Evolutionary conservation across 257 asterid species (phyloP), one percentile per base, ranked within the genome.

Genomic region (Mitragyna speciosa): DNA sequence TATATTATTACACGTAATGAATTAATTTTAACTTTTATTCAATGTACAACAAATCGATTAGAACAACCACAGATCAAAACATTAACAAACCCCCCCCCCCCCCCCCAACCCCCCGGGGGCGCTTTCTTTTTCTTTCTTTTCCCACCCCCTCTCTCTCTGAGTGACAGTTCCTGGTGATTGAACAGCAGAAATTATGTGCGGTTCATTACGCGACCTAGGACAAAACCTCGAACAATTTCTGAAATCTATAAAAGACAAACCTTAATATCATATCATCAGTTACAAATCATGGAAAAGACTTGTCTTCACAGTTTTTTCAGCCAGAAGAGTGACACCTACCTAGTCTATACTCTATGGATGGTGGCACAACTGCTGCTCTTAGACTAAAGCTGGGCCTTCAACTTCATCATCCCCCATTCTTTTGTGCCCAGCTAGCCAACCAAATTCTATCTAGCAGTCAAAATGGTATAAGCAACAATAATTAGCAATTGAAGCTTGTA

Each of bases 301-400:
- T 41, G 4, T 48, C 17, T 30, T 66, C 41, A 15, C 74, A 41
- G 30, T 66, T 70, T 49, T n/a, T 8, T 4, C 16, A 67, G 52
- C 56, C 24, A 2, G n/a, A 14, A 61, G 77, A 81, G 26, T 39
- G 81, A 70, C 75, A 76, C 75, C 73, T 70, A 39, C 43, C 78
- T 76, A 76, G 70, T 76, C 81, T 76, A 61, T 39, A 43, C 24
- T 26, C 79, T 63, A 5, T 43, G 51, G 15, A 15, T 48, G 22
- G 12, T 15, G 26, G 67, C 74, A 65, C 79, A 36, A 65, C 12
- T 11, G 59, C 58, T 73, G 48, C 48, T 51, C 58, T 39, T 76
- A 76, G 45, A 78, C 68, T 69, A 26, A 33, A 45, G 81, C 68
- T 58, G 36, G 51, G 4, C 16, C 63, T 39, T 28, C 67, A 28